Percentiles rank a stretch among this genome's conserved stretches.
Conservation (phyloP, 768 basidiomycete genomes). For the Candolleomyces efflorescens region DNA sequence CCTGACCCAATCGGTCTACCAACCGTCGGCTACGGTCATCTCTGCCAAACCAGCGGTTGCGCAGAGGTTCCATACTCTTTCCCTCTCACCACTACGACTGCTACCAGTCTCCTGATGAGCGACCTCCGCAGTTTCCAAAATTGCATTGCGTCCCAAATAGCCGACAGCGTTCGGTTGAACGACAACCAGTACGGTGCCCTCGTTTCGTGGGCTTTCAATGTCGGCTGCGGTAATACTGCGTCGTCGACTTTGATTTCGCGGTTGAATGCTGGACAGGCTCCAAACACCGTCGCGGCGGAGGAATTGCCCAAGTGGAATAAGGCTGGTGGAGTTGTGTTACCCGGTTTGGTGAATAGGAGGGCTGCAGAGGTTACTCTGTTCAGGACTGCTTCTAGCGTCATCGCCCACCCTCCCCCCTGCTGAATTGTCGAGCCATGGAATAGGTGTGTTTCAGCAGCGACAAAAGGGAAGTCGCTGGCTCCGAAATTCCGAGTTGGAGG, state of each 20-base stretch:
- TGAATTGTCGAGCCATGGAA: not conserved
- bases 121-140: slow-evolving; percentile 19
- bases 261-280: slow-evolving; percentile 25
- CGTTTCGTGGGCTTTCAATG: slow-evolving; percentile 27
- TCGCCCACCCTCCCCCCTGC: slow-evolving; percentile 21
- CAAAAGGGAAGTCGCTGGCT: too few relatives aligned
- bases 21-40: slow-evolving; percentile 33
- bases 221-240: slow-evolving; percentile 21
- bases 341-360: slow-evolving; percentile 22
- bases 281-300: slow-evolving; percentile 27
- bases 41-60: slow-evolving; percentile 26
- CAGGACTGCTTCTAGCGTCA: slow-evolving; percentile 24
- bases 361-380: slow-evolving; percentile 26
- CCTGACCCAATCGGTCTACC: slow-evolving; percentile 33
- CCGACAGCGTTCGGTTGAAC: slow-evolving; percentile 19
- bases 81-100: slow-evolving; percentile 26
- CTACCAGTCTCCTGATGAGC: slow-evolving; percentile 22
- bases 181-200: slow-evolving; percentile 32
- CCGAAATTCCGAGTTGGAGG: too few relatives aligned
- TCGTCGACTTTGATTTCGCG: slow-evolving; percentile 24
- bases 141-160: slow-evolving; percentile 22
- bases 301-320: slow-evolving; percentile 28
- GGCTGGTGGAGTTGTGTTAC: slow-evolving; percentile 23
- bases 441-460: too few relatives aligned
- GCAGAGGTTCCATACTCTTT: slow-evolving; percentile 29